These are phyloP conservation scores for Lodderomyces jiufengensis DNA, from an alignment of 1,139 yeast species.

Conservation along the genomic window DNA sequence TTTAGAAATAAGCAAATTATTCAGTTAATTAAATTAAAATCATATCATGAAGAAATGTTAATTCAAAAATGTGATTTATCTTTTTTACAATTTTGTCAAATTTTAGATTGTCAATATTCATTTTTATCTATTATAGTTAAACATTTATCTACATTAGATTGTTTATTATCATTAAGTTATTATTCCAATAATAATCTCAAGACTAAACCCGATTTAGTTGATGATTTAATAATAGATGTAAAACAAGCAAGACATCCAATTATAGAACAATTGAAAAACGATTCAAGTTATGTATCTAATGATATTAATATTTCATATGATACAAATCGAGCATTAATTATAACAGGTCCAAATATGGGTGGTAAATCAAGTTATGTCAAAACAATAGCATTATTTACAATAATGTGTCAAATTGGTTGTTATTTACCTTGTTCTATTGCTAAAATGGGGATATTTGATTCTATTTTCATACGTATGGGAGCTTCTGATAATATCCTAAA, in stretches of 20 bases:
- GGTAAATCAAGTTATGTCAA: constrained; percentile 71
- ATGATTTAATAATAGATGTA: constrained; percentile 53
- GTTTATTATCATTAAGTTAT: constrained; percentile 67
- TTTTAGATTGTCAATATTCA: constrained; percentile 46
- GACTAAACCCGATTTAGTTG: constrained; percentile 50
- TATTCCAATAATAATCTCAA: constrained; percentile 51
- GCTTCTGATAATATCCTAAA: constrained; percentile 66
- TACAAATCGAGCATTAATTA: constrained; percentile 51
- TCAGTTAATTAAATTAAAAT: constrained; percentile 50
- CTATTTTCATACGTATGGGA: constrained; percentile 62
- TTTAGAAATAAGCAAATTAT: constrained; percentile 63
- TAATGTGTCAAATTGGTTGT: constrained; percentile 53
- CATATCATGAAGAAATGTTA: constrained; percentile 62
- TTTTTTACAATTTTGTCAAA: constrained; percentile 49
- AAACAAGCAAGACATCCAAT: constrained; percentile 75
- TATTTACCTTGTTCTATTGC: constrained; percentile 43
- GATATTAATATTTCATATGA: constrained; percentile 48
- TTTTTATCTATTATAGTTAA: constrained; percentile 48
- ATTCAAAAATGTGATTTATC: constrained; percentile 52
- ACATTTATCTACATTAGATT: constrained; percentile 63
- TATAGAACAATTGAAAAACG: constrained; percentile 50
- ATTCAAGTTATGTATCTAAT: constrained; percentile 60
- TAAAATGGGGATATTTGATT: constrained; percentile 55
- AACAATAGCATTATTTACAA: constrained; percentile 55
- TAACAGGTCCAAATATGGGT: constrained; percentile 68